phyloP scores from a whole-genome alignment of 306 rosid genomes.

The Crotalaria pallida region DNA sequence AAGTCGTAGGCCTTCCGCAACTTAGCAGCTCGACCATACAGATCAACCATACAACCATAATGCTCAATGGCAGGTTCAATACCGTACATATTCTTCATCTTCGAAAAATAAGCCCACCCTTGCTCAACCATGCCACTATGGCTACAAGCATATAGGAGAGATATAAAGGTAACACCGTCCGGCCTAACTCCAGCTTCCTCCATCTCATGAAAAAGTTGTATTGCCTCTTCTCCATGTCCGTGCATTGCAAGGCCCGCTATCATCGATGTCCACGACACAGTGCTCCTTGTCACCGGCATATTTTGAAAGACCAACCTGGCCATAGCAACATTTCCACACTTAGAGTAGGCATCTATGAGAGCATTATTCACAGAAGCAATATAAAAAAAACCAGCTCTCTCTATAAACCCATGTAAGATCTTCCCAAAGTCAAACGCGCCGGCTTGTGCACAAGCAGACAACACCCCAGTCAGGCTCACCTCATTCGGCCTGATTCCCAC shows the following conservation, averaged over 20 bases:
- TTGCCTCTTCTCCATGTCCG: conserved; percentile 72
- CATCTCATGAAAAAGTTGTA: conserved; percentile 56
- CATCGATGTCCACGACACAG: conserved; percentile 79
- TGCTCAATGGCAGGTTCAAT: conserved; percentile 71
- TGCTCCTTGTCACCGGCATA: conserved; percentile 44
- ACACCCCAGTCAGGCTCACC: conserved; percentile 73
- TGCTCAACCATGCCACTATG: conserved; percentile 69
- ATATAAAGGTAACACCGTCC: conserved; percentile 69
- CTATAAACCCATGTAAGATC: conserved; percentile 58
- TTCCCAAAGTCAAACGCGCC: conserved; percentile 79
- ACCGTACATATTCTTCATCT: conserved; percentile 49
- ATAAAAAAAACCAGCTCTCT: conserved; percentile 62
- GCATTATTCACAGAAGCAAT: conserved; percentile 68
- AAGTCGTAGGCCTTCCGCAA: conserved; percentile 68
- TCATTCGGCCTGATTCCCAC: conserved; percentile 58
- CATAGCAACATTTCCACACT: conserved; percentile 64
- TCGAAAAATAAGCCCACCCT: conserved; percentile 52
- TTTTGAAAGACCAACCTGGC: conserved; percentile 57
- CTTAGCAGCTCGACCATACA: conserved; percentile 76
- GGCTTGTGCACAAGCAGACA: conserved; percentile 77
- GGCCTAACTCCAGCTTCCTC: conserved; percentile 52
- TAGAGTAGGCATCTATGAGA: conserved; percentile 63
- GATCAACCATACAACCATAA: conserved; percentile 87
- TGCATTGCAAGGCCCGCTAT: conserved; percentile 81
- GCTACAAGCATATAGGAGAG: conserved; percentile 74